Base-by-base conservation (phyloP, 306 rosid species). In the Trifolium pratense region DNA sequence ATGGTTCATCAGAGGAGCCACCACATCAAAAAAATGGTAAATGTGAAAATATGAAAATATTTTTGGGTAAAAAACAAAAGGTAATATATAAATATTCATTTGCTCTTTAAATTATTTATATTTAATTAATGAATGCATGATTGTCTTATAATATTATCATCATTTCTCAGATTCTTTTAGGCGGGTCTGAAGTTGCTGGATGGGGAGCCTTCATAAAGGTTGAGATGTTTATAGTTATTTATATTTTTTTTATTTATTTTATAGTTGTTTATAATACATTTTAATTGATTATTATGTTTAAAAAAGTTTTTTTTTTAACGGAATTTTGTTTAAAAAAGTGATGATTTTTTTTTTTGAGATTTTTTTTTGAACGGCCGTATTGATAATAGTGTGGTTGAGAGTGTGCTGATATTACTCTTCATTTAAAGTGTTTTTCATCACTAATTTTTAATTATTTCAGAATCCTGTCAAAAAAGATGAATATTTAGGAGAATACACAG, bases 141-240 rank as follows among this genome's bases (percentile, higher is more conserved):
- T 12, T 45, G 1, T 74, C 31, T 69, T 39, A 31, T 48, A 70
- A n/a, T 36, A 55, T 37, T 67, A 53, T 63, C 45, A 61, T 51
- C n/a, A 13, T 58, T 78, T 70, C 43, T 42, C 85, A 89, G 96
- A 89, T 88, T 81, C 90, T 89, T 58, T 80, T 92, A 80, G 88
- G 83, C 9, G 82, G 76, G 81, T 92, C 97, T 70, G 88, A 89
- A 82, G 82, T 89, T 72, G 93, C 90, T 53, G 97, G 97, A 79
- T 92, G 96, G 97, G 96, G 97, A 73, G 97, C 93, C 42, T 92
- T 92, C 76, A 69, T 88, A 75, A 92, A 92, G 97, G 97, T 92
- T 63, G 12, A 49, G 66, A 58, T 48, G 34, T 46, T 20, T 20
- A 7, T 46, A 7, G 21, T 53, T 63, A 20, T 46, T 73, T 49